These are phyloP conservation scores for peach (Prunus persica) DNA, from an alignment of 306 rosid genomes.

Conservation along the genomic window DNA sequence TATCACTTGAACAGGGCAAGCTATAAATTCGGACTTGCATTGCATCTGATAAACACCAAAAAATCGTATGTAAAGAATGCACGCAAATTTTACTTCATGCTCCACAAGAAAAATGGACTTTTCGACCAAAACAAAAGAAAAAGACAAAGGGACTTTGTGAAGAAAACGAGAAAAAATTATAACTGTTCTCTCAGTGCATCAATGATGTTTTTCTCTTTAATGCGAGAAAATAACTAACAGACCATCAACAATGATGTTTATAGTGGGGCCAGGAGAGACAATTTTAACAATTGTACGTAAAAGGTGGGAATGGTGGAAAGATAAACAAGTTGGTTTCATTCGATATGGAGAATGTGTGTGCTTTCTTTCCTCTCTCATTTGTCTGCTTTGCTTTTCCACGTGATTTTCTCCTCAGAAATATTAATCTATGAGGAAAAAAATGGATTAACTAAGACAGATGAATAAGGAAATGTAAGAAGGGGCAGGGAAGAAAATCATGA, in stretches of 20 bases:
- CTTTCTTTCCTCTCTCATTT: neutral
- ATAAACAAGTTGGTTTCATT: neutral
- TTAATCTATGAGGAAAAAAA: neutral
- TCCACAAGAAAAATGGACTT: neutral
- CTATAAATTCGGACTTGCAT: no score
- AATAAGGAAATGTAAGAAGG: neutral
- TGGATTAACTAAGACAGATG: neutral
- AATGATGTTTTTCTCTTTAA: no score
- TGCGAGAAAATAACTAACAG: no score
- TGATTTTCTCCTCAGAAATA: slow-evolving; percentile 24
- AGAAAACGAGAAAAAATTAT: neutral
- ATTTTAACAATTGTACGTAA: slow-evolving; percentile 1
- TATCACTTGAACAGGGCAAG: no score
- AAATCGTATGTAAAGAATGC: no score
- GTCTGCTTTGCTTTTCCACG: slow-evolving; percentile 29
- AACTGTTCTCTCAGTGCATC: neutral
- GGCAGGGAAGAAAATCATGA: slow-evolving; percentile 8
- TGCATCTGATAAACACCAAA: no score
- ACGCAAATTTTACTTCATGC: neutral
- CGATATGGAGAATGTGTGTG: neutral
- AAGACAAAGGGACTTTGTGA: neutral
- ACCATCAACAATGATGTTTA: neutral
- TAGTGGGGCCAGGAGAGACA: neutral
- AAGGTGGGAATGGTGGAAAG: neutral
- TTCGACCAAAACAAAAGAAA: neutral